phyloP scores from a whole-genome alignment of 2,329 filamentous ascomycete genomes.

The Diaporthe aspalathi region DNA sequence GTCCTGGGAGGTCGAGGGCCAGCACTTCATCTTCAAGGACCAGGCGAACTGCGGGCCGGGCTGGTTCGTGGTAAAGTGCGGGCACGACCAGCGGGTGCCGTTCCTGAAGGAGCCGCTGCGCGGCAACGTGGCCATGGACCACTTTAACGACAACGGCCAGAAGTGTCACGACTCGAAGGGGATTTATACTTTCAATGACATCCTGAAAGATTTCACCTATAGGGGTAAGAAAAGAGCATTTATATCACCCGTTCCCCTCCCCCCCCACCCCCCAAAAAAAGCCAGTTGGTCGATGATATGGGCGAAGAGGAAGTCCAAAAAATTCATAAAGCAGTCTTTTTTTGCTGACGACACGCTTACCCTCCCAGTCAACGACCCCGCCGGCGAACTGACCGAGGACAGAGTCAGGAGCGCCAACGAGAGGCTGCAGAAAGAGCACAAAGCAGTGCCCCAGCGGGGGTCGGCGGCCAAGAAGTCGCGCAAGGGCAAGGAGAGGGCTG shows the following conservation, averaged over 20 bases:
- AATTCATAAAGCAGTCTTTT: no score
- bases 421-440: not conserved
- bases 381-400: not conserved
- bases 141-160: not conserved
- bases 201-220: slow-evolving; percentile 1
- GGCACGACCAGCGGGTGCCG: not conserved
- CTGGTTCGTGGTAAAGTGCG: slow-evolving; percentile 7
- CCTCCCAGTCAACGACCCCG: not conserved
- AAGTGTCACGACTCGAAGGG: not conserved
- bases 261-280: no score
- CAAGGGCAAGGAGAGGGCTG: slow-evolving; percentile 21
- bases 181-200: not conserved
- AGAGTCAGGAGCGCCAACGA: not conserved
- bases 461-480: not conserved
- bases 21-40: slow-evolving; percentile 16
- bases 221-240: not conserved
- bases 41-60: not conserved
- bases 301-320: no score
- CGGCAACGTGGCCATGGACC: not conserved
- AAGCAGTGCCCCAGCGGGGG: not conserved
- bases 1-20: not conserved
- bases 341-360: no score
- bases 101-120: not conserved
- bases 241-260: no score
- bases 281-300: no score